Base-by-base conservation (phyloP, 1,139 yeast genomes). In the Kodamaea derodonti region DNA sequence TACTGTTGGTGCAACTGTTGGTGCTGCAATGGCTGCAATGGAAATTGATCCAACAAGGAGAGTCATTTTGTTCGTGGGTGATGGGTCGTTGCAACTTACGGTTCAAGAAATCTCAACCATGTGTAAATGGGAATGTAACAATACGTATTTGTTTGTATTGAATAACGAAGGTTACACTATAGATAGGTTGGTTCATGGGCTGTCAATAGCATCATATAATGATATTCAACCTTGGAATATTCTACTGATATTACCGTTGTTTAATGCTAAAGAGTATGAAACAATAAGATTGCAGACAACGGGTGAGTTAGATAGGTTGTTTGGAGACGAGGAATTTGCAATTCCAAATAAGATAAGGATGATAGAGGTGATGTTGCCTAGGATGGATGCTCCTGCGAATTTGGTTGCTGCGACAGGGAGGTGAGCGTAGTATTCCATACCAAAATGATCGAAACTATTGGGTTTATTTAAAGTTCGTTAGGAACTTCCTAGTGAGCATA, bases 81-180 rank as follows among this genome's bases (percentile, higher is more conserved):
- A 86, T 59, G 95, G 95, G 56, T 85, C 95, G 20, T 71, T 86
- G 55, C 95, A 86, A 64, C 72, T 86, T 60, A 84, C 95, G 3
- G 92, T 82, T 22, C 94, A 86, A 63, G 94, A 86, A 56, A 82
- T 86, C 55, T 81, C 90, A 45, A 82, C 94, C 48, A 79, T 84
- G 80, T 70, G 83, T 57, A 78, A 85, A 65, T 82, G 87, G 84
- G 75, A 78, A 40, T 38, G 42, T 36, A 72, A 82, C 52, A 81
- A 79, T 45, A 92, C 95, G 45, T 85, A 85, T 66, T 62, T 86
- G 53, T 86, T 85, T 57, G 80, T 86, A 31, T 73, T 86, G 56
- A 86, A 86, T 71, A 86, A 86, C 61, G 82, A 78, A 47, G 95
- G 95, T 55, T 85, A 85, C 71, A 85, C 95, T 45, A 85, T 86